Conservation (phyloP, 2,329 filamentous ascomycete genomes). For the Sporothrix mexicana region DNA sequence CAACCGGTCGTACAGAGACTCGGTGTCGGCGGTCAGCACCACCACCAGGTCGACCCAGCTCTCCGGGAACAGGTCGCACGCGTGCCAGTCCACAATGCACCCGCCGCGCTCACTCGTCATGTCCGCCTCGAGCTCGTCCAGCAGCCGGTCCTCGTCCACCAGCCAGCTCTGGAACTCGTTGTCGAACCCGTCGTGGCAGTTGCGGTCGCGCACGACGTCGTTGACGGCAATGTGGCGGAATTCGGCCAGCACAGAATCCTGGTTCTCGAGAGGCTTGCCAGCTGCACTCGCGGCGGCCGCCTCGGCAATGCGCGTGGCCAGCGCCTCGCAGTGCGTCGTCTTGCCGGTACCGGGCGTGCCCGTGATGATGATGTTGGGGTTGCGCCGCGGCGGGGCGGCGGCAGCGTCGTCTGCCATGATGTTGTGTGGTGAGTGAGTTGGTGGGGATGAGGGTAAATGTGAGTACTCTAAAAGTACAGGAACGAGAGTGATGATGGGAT, state of each 20-base stretch:
- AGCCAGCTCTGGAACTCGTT: slow-evolving; percentile 87
- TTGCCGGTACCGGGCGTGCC: slow-evolving; percentile 97
- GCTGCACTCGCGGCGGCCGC: background rate
- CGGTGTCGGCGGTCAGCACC: slow-evolving; percentile 82
- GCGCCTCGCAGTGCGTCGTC: slow-evolving; percentile 84
- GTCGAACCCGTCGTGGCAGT: slow-evolving; percentile 86
- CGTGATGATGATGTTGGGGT: slow-evolving; percentile 91
- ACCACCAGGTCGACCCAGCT: slow-evolving; percentile 96
- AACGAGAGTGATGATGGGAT: too few species aligned
- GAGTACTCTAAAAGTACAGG: background rate
- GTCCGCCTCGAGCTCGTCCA: slow-evolving; percentile 78
- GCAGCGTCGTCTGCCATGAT: slow-evolving; percentile 32
- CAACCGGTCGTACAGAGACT: slow-evolving; percentile 82
- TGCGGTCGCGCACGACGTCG: slow-evolving; percentile 85
- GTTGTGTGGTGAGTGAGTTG: background rate
- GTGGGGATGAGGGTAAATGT: background rate
- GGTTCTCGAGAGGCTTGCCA: slow-evolving; percentile 47
- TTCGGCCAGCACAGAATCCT: slow-evolving; percentile 9
- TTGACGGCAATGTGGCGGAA: slow-evolving; percentile 88
- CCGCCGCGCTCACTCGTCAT: slow-evolving; percentile 81
- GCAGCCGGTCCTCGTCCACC: slow-evolving; percentile 90
- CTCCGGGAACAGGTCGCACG: slow-evolving; percentile 91
- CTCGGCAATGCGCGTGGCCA: slow-evolving; percentile 69
- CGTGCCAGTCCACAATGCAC: slow-evolving; percentile 96
- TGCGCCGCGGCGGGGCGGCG: slow-evolving; percentile 42